Conservation (phyloP, 192 early-diverging fungal species). For the Coemansia sp. region DNA sequence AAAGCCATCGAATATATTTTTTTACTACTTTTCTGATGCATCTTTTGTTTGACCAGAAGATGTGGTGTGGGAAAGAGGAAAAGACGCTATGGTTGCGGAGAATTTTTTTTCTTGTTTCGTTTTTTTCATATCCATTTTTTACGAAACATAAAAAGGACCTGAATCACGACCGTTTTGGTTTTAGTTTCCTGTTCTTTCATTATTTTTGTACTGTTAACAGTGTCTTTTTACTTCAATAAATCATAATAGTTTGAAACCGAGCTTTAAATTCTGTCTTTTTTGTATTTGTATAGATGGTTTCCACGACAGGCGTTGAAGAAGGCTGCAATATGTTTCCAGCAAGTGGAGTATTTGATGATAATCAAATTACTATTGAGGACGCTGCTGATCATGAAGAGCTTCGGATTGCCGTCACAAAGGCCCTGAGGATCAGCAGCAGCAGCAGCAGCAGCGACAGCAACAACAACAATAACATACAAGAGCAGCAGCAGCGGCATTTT, state of each 20-base stretch:
- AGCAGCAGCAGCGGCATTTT: not conserved
- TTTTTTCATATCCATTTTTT: not conserved
- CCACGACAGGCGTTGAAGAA: not conserved
- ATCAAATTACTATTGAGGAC: not conserved
- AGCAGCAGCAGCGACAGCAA: not conserved
- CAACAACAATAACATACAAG: not conserved
- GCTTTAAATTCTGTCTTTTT: not conserved
- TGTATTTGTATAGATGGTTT: slow-evolving; percentile 4
- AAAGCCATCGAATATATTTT: not conserved
- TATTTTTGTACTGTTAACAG: not conserved
- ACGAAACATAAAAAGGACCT: too few relatives aligned
- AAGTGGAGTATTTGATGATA: not conserved
- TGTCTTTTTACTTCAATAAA: too few relatives aligned
- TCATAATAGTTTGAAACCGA: not conserved
- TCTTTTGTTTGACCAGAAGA: not conserved
- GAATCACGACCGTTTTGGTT: too few relatives aligned
- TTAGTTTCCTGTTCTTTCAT: not conserved
- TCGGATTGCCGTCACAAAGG: not conserved
- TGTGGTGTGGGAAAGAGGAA: not conserved
- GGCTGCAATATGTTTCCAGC: not conserved
- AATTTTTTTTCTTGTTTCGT: not conserved
- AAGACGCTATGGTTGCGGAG: not conserved
- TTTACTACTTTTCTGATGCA: not conserved
- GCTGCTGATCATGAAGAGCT: not conserved
- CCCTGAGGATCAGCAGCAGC: not conserved